Base-by-base conservation (phyloP, 768 basidiomycete genomes). In the Rhodocollybia butyracea region DNA sequence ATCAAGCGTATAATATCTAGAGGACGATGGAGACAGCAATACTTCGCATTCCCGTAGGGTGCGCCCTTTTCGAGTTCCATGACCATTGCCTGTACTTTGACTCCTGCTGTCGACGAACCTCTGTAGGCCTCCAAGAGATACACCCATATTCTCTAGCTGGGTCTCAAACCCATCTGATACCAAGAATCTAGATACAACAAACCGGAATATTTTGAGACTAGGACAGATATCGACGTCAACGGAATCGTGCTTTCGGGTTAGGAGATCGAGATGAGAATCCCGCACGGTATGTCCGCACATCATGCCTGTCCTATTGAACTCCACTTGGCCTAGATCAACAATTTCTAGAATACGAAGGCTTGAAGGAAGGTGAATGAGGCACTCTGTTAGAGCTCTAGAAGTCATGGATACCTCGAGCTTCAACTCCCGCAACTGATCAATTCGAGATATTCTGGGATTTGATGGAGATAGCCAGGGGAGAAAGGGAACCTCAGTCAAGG, bases 31-130 rank as follows among this genome's bases (percentile, higher is more conserved):
- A 15, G 48, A 50, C 4, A 36, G 34, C 3, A 50, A 13, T 34
- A 50, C 48, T 22, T 50, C 48, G 15, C 48, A 50, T 39, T 50
- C 48, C 22, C 34, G n/a, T 22, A 50, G 26, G 22, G n/a, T n/a
- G 29, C 30, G 11, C 5, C 15, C 5, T 13, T 50, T 38, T n/a
- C 48, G 19, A 22, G 24, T 21, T n/a, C n/a, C n/a, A n/a, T n/a
- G n/a, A 22, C 7, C 15, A 3, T 29, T 10, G 30, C 19, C n/a
- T 21, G 29, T 10, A 30, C 19, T 31, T 21, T 12, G 32, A 24
- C 24, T 50, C 27, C 48, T 31, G 5, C 48, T 50, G 7, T 50
- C 48, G 8, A 50, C 32, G 11, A 50, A 27, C 15, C 48, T 7
- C 4, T 39, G 34, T 15, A 50, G 34, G 24, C 32, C 48, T 3